Evolutionary conservation across 2,329 filamentous ascomycete species (phyloP).

Genomic region (Zopfia rhizophila): DNA sequence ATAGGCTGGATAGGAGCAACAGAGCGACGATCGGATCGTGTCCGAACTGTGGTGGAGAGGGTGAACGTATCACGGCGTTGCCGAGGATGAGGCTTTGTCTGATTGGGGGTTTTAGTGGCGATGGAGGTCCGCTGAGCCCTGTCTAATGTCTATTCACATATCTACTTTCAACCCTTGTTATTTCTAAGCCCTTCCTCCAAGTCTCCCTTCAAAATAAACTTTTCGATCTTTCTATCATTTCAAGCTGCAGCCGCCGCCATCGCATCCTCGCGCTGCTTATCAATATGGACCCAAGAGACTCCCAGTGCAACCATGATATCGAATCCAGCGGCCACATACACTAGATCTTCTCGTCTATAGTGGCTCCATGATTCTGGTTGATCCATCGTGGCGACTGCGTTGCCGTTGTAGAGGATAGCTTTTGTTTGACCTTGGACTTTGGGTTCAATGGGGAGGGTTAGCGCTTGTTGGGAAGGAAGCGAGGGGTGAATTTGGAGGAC

Average conservation of each 20-base stretch:
- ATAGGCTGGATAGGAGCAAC: too few species aligned
- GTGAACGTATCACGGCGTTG: conserved; percentile 23
- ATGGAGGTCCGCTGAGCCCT: too few species aligned
- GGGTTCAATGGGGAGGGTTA: conserved; percentile 18
- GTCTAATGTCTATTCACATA: too few species aligned
- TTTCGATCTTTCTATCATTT: too few species aligned
- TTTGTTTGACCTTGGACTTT: conserved; percentile 28
- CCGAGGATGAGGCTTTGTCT: conserved; percentile 27
- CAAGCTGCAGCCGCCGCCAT: conserved; percentile 8
- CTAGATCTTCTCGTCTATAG: conserved; percentile 14
- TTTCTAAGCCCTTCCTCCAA: too few species aligned
- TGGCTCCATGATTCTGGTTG: conserved; percentile 19
- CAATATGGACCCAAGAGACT: conserved; percentile 24
- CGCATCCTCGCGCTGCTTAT: conserved; percentile 28
- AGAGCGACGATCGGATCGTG: too few species aligned
- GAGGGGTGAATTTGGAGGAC: too few species aligned
- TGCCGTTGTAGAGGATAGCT: conserved; percentile 26
- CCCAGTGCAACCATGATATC: conserved; percentile 32
- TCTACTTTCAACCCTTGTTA: too few species aligned
- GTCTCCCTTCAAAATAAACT: too few species aligned
- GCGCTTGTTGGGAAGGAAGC: too few species aligned
- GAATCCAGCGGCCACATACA: conserved; percentile 33
- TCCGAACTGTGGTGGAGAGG: conserved; percentile 4
- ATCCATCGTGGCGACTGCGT: conserved; percentile 22
- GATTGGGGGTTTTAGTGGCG: too few species aligned